These are phyloP conservation scores for Hypomyces perniciosus DNA, from an alignment of 2,329 filamentous ascomycete genomes.

Conservation along the genomic window DNA sequence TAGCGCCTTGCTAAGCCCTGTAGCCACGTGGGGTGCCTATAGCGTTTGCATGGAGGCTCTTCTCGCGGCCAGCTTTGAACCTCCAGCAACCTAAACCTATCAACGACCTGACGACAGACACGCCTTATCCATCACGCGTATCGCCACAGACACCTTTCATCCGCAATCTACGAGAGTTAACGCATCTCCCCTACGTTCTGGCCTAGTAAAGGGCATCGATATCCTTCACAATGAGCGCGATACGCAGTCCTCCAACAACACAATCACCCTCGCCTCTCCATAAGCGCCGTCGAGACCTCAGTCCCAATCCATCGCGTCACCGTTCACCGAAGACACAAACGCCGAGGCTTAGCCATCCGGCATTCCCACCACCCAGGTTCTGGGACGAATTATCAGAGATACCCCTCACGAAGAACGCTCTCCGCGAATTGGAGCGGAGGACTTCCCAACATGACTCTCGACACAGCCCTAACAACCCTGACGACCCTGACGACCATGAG, in stretches of 20 bases:
- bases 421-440: neutral
- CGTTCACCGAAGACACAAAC: neutral
- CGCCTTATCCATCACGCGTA: too few relatives aligned
- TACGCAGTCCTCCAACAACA: neutral
- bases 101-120: too few relatives aligned
- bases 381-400: constrained; percentile 7
- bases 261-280: neutral
- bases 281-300: neutral
- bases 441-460: neutral
- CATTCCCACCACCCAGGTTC: constrained; percentile 4
- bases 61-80: too few relatives aligned
- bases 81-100: too few relatives aligned
- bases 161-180: too few relatives aligned
- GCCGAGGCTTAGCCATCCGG: constrained; percentile 4
- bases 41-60: too few relatives aligned
- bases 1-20: too few relatives aligned
- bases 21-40: too few relatives aligned
- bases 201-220: too few relatives aligned
- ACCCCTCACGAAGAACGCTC: neutral
- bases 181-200: too few relatives aligned
- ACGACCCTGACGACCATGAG: too few relatives aligned
- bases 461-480: neutral
- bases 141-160: too few relatives aligned
- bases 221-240: neutral
- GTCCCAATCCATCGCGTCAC: neutral